Evolutionary conservation across 148 eudicot species (phyloP).

Genomic region (Cornus florida): DNA sequence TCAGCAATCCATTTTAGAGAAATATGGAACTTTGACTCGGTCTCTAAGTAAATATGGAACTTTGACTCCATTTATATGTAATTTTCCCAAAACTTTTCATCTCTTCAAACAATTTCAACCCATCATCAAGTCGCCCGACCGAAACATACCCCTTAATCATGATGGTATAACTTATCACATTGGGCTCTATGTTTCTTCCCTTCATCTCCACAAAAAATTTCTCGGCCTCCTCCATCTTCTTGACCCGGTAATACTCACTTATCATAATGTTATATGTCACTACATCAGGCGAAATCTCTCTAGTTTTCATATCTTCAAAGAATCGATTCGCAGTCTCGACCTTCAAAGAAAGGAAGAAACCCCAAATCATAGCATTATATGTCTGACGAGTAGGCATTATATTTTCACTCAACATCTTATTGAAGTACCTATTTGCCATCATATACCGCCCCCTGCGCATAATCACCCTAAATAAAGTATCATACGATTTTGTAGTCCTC

Average conservation of each 20-base stretch:
- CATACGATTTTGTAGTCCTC: slow-evolving; percentile 60
- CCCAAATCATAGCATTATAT: slow-evolving; percentile 80
- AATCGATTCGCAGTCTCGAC: slow-evolving; percentile 71
- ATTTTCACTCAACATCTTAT: slow-evolving; percentile 85
- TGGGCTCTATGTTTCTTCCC: slow-evolving; percentile 72
- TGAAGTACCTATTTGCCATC: slow-evolving; percentile 94
- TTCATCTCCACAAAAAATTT: slow-evolving; percentile 87
- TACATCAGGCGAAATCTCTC: slow-evolving; percentile 70
- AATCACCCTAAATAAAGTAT: slow-evolving; percentile 78
- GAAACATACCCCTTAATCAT: slow-evolving; percentile 89
- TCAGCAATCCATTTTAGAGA: too few species aligned
- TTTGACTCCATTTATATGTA: too few species aligned
- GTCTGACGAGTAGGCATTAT: slow-evolving; percentile 73
- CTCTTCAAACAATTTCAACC: slow-evolving; percentile 72
- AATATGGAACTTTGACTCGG: too few species aligned
- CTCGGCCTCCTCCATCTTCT: slow-evolving; percentile 82
- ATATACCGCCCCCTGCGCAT: slow-evolving; percentile 78
- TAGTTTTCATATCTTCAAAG: slow-evolving; percentile 77
- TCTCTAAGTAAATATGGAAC: too few species aligned
- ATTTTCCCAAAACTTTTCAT: slow-evolving; percentile 72
- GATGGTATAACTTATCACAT: slow-evolving; percentile 73
- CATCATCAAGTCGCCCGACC: slow-evolving; percentile 71
- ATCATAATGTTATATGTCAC: slow-evolving; percentile 90
- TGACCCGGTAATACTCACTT: slow-evolving; percentile 63
- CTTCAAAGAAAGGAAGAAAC: slow-evolving; percentile 68